These are phyloP conservation scores for Entomortierella chlamydospora DNA, from an alignment of 192 early-diverging fungal genomes.

Conservation along the genomic window DNA sequence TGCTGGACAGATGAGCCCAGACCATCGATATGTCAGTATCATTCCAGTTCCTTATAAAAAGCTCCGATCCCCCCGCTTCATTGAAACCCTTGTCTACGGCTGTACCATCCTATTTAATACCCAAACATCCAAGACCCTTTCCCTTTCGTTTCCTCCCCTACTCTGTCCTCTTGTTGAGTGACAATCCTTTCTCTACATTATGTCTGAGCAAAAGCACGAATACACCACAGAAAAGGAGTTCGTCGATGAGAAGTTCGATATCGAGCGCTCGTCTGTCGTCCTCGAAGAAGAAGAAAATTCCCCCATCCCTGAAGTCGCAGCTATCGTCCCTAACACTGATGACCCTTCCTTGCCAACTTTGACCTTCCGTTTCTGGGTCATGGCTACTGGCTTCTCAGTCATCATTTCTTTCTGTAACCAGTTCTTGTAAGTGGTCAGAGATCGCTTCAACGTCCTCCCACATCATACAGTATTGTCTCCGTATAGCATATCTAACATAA, in stretches of 20 bases:
- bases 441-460: neutral
- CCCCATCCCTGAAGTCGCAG: slow-evolving; percentile 48
- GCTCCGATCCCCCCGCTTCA: too few relatives aligned
- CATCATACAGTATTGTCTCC: too few relatives aligned
- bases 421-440: slow-evolving; percentile 50
- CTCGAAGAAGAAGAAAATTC: slow-evolving; percentile 49
- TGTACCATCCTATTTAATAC: neutral
- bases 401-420: slow-evolving; percentile 58
- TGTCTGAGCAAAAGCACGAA: slow-evolving; percentile 31
- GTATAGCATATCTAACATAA: too few relatives aligned
- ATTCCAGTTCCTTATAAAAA: too few relatives aligned
- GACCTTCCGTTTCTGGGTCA: slow-evolving; percentile 62
- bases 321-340: slow-evolving; percentile 52
- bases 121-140: slow-evolving; percentile 12
- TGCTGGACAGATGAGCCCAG: too few relatives aligned
- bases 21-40: too few relatives aligned
- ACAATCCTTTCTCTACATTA: neutral
- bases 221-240: slow-evolving; percentile 23
- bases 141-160: neutral
- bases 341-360: slow-evolving; percentile 59
- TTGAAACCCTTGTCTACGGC: slow-evolving; percentile 15
- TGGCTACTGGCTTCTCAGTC: slow-evolving; percentile 55
- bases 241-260: slow-evolving; percentile 33
- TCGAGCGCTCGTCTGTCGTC: slow-evolving; percentile 30
- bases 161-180: neutral